Percentiles rank a stretch among this genome's conserved stretches.
These are phyloP conservation scores for Leptodermis oblonga DNA, from an alignment of 257 asterid species.

Conservation along the genomic window DNA sequence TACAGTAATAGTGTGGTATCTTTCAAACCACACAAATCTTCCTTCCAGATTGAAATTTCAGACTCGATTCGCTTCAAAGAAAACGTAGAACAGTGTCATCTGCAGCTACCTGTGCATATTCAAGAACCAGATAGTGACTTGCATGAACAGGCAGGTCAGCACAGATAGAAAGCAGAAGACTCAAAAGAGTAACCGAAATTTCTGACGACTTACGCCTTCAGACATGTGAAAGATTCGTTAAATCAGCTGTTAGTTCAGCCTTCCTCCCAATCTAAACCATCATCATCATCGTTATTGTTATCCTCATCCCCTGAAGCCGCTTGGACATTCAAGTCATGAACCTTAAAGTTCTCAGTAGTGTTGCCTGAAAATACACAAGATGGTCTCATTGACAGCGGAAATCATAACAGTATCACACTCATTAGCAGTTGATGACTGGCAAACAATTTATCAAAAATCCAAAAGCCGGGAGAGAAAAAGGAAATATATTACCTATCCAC, in stretches of 20 bases:
- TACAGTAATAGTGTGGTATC: no score
- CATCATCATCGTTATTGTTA: conserved; percentile 31
- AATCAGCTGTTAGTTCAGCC: conserved; percentile 33
- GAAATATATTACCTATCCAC: neutral
- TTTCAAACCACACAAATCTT: neutral
- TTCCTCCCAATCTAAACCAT: conserved; percentile 77
- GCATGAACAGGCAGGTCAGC: neutral
- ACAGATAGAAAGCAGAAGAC: neutral
- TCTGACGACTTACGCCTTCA: neutral
- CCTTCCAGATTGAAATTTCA: neutral
- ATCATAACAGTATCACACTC: neutral
- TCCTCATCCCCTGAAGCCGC: conserved; percentile 52
- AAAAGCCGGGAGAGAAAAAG: neutral
- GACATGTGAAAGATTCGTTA: neutral
- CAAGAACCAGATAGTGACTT: neutral
- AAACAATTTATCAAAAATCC: neutral
- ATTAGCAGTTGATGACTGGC: neutral
- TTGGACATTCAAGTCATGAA: conserved; percentile 61
- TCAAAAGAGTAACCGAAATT: neutral
- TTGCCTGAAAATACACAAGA: conserved; percentile 31
- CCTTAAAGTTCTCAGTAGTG: conserved; percentile 43
- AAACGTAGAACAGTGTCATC: neutral
- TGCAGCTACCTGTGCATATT: neutral
- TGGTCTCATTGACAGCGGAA: neutral
- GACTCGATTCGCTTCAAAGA: neutral